Evolutionary conservation across 2,329 filamentous ascomycete species (phyloP).

Genomic region (Cytospora chrysosperma): DNA sequence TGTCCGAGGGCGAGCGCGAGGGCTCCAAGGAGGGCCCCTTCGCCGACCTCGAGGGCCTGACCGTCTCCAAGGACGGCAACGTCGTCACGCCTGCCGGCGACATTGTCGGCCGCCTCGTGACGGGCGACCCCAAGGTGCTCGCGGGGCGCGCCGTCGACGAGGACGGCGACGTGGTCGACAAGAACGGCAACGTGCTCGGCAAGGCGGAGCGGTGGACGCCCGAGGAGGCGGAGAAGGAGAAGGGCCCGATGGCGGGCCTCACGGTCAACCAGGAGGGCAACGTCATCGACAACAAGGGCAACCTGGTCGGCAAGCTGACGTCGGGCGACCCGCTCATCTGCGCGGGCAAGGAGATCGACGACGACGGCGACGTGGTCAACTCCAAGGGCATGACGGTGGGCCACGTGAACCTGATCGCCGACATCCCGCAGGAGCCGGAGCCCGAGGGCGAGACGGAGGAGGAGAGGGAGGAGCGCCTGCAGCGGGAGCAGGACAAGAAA

Average conservation of each 20-base stretch:
- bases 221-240: conserved; percentile 48
- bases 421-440: conserved; percentile 48
- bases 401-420: conserved; percentile 65
- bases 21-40: conserved; percentile 67
- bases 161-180: conserved; percentile 79
- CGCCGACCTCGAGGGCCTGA: conserved; percentile 62
- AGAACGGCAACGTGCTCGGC: conserved; percentile 62
- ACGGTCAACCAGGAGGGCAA: conserved; percentile 60
- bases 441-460: conserved; percentile 57
- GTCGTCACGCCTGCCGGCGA: conserved; percentile 66
- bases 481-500: conserved; percentile 67
- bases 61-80: conserved; percentile 67
- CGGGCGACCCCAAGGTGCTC: conserved; percentile 70
- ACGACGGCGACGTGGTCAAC: conserved; percentile 70
- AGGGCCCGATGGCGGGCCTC: conserved; percentile 52
- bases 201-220: conserved; percentile 59
- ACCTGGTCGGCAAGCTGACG: conserved; percentile 65
- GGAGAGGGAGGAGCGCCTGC: conserved; percentile 54
- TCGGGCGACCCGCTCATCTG: conserved; percentile 65
- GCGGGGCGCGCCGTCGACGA: conserved; percentile 75
- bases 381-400: conserved; percentile 65
- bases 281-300: conserved; percentile 57
- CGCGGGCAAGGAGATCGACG: conserved; percentile 67
- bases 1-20: conserved; percentile 65
- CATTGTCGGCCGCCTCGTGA: conserved; percentile 68